Percentiles rank a stretch among this genome's conserved stretches.
These are phyloP conservation scores for Polygonum aviculare DNA, from an alignment of 148 eudicot genomes.

Conservation along the genomic window DNA sequence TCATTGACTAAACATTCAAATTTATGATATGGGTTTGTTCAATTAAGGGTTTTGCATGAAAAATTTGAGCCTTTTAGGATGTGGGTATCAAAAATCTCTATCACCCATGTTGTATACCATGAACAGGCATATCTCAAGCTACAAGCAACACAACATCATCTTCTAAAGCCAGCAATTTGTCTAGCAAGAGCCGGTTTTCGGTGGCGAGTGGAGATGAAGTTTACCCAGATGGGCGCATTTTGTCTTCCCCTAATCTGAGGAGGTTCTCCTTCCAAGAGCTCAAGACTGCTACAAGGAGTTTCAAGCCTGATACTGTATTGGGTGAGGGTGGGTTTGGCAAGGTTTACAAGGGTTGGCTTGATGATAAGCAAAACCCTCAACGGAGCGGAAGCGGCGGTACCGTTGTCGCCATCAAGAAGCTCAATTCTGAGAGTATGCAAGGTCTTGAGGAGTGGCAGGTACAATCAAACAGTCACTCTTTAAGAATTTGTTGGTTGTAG, in stretches of 20 bases:
- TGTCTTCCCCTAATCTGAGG: constrained; percentile 41
- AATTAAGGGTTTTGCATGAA: background rate
- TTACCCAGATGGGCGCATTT: constrained; percentile 33
- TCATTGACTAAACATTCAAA: background rate
- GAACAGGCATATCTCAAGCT: constrained; percentile 31
- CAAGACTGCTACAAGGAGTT: constrained; percentile 49
- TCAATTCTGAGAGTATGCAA: constrained; percentile 59
- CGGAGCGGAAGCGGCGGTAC: constrained; percentile 24
- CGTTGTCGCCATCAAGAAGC: constrained; percentile 64
- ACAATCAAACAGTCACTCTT: background rate
- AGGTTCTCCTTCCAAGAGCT: constrained; percentile 45
- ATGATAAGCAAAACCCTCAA: constrained; percentile 21
- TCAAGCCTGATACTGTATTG: constrained; percentile 43
- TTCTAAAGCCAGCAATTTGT: constrained; percentile 29
- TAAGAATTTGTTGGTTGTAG: too few relatives aligned
- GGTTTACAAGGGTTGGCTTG: constrained; percentile 76
- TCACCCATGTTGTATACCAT: background rate
- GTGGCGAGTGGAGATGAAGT: constrained; percentile 28
- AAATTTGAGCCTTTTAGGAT: background rate
- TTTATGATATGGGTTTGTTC: background rate
- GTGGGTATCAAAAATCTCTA: background rate
- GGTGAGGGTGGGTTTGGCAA: constrained; percentile 45
- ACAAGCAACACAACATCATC: constrained; percentile 30
- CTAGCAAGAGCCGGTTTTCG: constrained; percentile 46
- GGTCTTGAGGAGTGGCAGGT: constrained; percentile 91